Base-by-base conservation (phyloP, 441 rosid genomes). In the Croton laevigatus region DNA sequence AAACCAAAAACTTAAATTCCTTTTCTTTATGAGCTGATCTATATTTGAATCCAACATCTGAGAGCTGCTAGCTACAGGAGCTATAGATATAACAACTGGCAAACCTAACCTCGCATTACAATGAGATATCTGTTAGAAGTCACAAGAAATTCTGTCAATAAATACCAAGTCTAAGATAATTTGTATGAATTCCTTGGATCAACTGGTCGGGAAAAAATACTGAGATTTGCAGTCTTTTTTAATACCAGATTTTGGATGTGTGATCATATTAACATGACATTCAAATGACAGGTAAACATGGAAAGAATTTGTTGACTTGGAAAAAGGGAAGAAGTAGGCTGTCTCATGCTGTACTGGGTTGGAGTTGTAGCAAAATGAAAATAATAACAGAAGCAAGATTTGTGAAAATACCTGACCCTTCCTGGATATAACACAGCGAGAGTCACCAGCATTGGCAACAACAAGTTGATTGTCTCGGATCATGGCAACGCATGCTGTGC, bases 401-500 rank as follows among this genome's bases (percentile, higher is more conserved):
- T 27, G 32, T 27, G 32, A 27, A 27, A 27, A 27, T 90, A 94
- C 98, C 96, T 86, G 95, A 60, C 97, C 95, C 80, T 88, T 90
- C 80, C 93, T 81, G 42, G 91, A 90, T 78, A 93, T 76, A 66
- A 93, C 93, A 59, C 97, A 90, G 52, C 98, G 94, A 69, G 98
- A 93, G 81, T 93, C 98, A 57, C 97, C 98, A 52, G 95, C 98
- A 86, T 93, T 93, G 68, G 95, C 95, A 64, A 89, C 94, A 73
- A 84, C 44, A 48, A 93, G 88, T 73, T 87, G 93, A 75, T 81
- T 88, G 66, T 88, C 79, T 75, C 79, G 68, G 52, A 93, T 84
- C 61, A 90, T 75, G 54, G 95, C 95, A 68, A 90, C 95, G 54
- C 98, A 93, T 46, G 98, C 97, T 19, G 98, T 93, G 80, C 92